phyloP scores from a whole-genome alignment of 257 asterid genomes.

The Jacaranda copaia region DNA sequence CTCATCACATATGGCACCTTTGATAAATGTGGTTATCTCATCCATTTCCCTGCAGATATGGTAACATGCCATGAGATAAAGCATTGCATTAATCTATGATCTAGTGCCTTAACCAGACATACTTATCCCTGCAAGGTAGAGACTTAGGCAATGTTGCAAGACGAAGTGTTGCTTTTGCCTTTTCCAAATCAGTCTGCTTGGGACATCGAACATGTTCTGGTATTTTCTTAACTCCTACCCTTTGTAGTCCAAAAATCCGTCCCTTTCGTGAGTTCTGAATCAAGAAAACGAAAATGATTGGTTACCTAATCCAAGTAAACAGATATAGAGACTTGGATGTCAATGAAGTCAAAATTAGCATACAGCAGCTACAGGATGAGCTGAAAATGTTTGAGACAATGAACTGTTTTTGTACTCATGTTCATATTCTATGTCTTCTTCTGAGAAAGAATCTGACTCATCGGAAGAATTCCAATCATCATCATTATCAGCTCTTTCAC shows the following conservation, averaged over 20 bases:
- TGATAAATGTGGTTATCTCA: conserved; percentile 81
- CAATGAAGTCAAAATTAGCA: conserved; percentile 36
- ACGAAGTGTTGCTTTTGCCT: conserved; percentile 86
- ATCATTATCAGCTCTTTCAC: conserved; percentile 61
- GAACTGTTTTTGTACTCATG: conserved; percentile 51
- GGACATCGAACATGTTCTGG: conserved; percentile 88
- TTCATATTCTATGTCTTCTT: conserved; percentile 64
- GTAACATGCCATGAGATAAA: conserved; percentile 33
- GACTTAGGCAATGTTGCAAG: conserved; percentile 91
- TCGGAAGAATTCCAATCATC: conserved; percentile 72
- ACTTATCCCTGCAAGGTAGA: conserved; percentile 92
- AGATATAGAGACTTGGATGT: conserved; percentile 18
- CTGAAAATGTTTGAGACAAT: conserved; percentile 45
- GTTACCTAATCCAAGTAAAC: conserved; percentile 40
- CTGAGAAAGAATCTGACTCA: conserved; percentile 60
- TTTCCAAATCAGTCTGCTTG: conserved; percentile 88
- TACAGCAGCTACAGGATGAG: conserved; percentile 89
- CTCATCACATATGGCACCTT: conserved; percentile 89
- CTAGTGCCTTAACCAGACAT: conserved; percentile 39
- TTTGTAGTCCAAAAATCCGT: conserved; percentile 79
- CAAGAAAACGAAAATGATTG: conserved; percentile 30
- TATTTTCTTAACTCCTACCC: conserved; percentile 84
- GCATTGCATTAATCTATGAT: conserved; percentile 14
- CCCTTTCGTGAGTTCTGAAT: conserved; percentile 85
- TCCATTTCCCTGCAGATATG: conserved; percentile 76